phyloP scores from a whole-genome alignment of 1,284 basidiomycete genomes.

The Cystobasidium slooffiae region DNA sequence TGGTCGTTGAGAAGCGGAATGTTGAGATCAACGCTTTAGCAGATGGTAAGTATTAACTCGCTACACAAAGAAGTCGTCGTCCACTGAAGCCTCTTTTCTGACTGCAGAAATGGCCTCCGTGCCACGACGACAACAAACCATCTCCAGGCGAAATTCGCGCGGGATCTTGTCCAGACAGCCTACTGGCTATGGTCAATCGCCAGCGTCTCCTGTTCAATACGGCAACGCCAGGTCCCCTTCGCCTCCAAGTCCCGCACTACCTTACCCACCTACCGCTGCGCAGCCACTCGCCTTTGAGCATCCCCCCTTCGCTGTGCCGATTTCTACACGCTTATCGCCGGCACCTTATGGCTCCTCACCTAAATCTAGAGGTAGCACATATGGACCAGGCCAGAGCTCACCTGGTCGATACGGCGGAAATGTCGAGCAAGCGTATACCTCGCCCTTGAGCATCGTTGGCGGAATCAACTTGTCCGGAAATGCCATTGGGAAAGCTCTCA shows the following conservation, averaged over 20 bases:
- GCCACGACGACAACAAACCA: slow-evolving; percentile 55
- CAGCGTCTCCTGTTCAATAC: slow-evolving; percentile 52
- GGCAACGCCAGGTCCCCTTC: slow-evolving; percentile 24
- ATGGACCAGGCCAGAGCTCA: slow-evolving; percentile 4
- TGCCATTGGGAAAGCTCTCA: slow-evolving; percentile 74
- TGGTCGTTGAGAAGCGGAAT: slow-evolving; percentile 64
- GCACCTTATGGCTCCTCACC: slow-evolving; percentile 33
- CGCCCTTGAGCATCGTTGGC: slow-evolving; percentile 51
- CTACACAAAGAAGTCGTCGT: not conserved
- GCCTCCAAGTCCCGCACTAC: slow-evolving; percentile 34
- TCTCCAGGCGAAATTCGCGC: slow-evolving; percentile 57
- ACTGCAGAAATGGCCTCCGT: slow-evolving; percentile 59
- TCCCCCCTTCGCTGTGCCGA: slow-evolving; percentile 34
- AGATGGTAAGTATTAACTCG: slow-evolving; percentile 58
- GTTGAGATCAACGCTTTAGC: slow-evolving; percentile 65
- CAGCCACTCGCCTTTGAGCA: slow-evolving; percentile 25
- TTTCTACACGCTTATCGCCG: not conserved
- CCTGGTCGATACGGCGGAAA: slow-evolving; percentile 15
- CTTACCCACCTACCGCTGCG: slow-evolving; percentile 31
- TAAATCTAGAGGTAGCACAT: not conserved
- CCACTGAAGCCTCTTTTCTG: not conserved
- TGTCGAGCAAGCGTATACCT: slow-evolving; percentile 47
- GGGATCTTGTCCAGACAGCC: slow-evolving; percentile 51
- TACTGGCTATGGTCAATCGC: slow-evolving; percentile 49
- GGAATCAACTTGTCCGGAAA: slow-evolving; percentile 43